phyloP scores from a whole-genome alignment of 2,329 filamentous ascomycete genomes.

The Xylariales sp. region DNA sequence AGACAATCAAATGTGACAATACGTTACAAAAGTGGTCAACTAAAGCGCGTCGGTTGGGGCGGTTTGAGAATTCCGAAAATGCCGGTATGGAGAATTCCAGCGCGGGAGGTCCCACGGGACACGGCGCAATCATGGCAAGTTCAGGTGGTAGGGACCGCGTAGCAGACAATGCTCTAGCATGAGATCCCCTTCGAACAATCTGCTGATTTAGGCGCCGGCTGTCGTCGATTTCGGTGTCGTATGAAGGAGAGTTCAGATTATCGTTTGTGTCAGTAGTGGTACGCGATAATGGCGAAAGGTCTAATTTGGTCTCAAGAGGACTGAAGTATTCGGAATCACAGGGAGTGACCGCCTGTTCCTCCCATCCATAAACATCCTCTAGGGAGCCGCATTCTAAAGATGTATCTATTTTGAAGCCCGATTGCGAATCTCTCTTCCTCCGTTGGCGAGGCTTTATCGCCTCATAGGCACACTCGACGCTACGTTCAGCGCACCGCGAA shows the following conservation, averaged over 20 bases:
- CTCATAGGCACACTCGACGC: slow-evolving; percentile 63
- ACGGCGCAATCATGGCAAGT: slow-evolving; percentile 57
- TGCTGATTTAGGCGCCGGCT: slow-evolving; percentile 35
- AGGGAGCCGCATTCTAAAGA: slow-evolving; percentile 29
- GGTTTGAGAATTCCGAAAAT: slow-evolving; percentile 68
- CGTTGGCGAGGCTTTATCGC: slow-evolving; percentile 58
- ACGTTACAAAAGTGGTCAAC: slow-evolving; percentile 74
- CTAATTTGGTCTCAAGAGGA: slow-evolving; percentile 39
- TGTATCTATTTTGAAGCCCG: slow-evolving; percentile 35
- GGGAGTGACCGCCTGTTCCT: slow-evolving; percentile 34
- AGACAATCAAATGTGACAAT: slow-evolving; percentile 72
- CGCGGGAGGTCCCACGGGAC: slow-evolving; percentile 54
- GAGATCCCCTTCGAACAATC: slow-evolving; percentile 42
- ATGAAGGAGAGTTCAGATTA: slow-evolving; percentile 11
- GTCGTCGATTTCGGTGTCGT: slow-evolving; percentile 30
- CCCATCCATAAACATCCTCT: slow-evolving; percentile 42
- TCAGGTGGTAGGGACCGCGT: slow-evolving; percentile 50
- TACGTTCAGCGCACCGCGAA: slow-evolving; percentile 62
- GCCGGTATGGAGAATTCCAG: slow-evolving; percentile 64
- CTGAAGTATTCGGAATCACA: slow-evolving; percentile 41
- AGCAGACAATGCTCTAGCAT: slow-evolving; percentile 35
- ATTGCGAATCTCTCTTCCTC: slow-evolving; percentile 52
- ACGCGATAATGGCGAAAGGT: slow-evolving; percentile 38
- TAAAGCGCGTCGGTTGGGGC: slow-evolving; percentile 64
- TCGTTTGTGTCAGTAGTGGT: slow-evolving; percentile 12